A percentile compares a stretch with the other conserved stretches of the same genome.
phyloP scores from a whole-genome alignment of 1,284 basidiomycete genomes.

The Microbotryum saponariae region DNA sequence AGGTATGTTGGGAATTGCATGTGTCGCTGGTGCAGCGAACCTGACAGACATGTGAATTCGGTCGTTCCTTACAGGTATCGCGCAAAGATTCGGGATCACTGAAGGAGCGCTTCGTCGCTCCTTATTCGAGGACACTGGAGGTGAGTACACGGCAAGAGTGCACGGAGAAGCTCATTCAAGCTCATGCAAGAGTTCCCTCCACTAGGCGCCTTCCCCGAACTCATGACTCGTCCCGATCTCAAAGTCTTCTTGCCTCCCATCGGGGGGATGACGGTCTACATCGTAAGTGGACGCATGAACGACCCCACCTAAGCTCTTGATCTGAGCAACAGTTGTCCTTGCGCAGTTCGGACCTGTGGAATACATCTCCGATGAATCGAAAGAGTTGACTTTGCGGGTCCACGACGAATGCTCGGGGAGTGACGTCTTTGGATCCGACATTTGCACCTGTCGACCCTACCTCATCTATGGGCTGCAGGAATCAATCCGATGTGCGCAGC shows the following conservation, averaged over 20 bases:
- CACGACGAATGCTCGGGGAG: slow-evolving; percentile 77
- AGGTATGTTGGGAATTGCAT: slow-evolving; percentile 43
- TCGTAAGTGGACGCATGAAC: slow-evolving; percentile 53
- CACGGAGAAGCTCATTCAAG: neutral
- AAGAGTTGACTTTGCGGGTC: slow-evolving; percentile 82
- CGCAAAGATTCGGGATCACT: slow-evolving; percentile 76
- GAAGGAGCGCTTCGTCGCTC: slow-evolving; percentile 77
- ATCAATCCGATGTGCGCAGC: slow-evolving; percentile 75
- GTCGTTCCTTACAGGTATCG: slow-evolving; percentile 43
- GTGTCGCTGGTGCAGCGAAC: too few relatives aligned
- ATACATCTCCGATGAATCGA: slow-evolving; percentile 65
- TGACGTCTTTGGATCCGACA: slow-evolving; percentile 63
- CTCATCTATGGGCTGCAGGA: slow-evolving; percentile 89
- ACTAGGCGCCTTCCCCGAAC: slow-evolving; percentile 80
- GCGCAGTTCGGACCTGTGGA: slow-evolving; percentile 67
- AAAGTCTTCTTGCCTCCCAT: slow-evolving; percentile 94
- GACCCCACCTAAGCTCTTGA: slow-evolving; percentile 30
- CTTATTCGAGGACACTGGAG: slow-evolving; percentile 70
- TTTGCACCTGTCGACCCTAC: slow-evolving; percentile 79
- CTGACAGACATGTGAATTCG: too few relatives aligned
- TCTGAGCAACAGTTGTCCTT: neutral
- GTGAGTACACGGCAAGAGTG: slow-evolving; percentile 13
- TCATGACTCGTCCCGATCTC: slow-evolving; percentile 89
- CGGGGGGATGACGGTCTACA: slow-evolving; percentile 84
- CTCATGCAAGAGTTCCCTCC: neutral